These are phyloP conservation scores for Nemania abortiva DNA, from an alignment of 2,329 filamentous ascomycete species.

Conservation along the genomic window DNA sequence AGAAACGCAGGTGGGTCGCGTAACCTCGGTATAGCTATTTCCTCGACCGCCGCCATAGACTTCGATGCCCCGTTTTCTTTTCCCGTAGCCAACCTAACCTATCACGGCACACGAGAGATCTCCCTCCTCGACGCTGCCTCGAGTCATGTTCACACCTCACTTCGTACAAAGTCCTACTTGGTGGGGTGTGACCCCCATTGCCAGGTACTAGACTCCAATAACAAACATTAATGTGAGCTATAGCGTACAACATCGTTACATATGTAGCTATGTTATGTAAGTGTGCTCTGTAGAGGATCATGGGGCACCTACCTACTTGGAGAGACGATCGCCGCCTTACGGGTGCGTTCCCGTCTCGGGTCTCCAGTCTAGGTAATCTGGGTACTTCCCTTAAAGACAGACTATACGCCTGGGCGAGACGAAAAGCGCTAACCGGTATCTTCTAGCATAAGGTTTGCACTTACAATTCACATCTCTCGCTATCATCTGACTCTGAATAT, in stretches of 20 bases:
- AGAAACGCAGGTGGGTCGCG: constrained; percentile 25
- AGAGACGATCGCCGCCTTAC: constrained; percentile 19
- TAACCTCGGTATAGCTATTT: constrained; percentile 25
- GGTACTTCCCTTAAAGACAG: neutral
- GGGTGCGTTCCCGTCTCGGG: neutral
- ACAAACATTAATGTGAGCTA: constrained; percentile 11
- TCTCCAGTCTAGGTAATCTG: neutral
- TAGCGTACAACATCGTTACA: neutral
- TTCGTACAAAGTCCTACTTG: neutral
- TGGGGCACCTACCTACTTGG: constrained; percentile 24
- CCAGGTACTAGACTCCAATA: constrained; percentile 17
- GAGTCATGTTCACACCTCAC: constrained; percentile 21
- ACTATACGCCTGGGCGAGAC: neutral
- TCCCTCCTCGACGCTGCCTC: neutral
- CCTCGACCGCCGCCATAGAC: neutral
- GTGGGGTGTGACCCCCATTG: constrained; percentile 37
- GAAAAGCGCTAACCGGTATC: neutral
- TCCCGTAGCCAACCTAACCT: constrained; percentile 16
- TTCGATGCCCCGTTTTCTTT: constrained; percentile 22
- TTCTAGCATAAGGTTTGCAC: neutral
- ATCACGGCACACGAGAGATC: constrained; percentile 8
- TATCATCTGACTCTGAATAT: constrained; percentile 23
- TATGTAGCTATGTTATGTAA: constrained; percentile 17
- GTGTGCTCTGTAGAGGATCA: neutral
- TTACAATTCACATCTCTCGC: neutral